Conservation (phyloP, 768 basidiomycete genomes). For the Roridomyces roridus region DNA sequence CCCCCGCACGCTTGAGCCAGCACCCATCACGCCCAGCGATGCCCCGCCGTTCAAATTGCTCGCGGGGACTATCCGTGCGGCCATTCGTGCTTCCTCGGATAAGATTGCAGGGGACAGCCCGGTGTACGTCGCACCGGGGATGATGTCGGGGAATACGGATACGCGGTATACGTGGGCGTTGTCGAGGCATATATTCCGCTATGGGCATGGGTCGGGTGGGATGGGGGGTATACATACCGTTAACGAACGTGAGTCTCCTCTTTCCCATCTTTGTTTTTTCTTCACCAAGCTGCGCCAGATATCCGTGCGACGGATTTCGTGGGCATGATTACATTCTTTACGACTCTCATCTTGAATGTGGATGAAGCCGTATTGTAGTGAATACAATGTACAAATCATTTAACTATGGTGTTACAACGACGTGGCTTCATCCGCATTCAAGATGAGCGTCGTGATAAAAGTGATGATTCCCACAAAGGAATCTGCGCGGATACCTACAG, state of each 20-base stretch:
- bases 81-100: constrained; percentile 33
- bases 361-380: constrained; percentile 4
- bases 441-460: constrained; percentile 44
- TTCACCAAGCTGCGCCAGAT: too few relatives aligned
- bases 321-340: constrained; percentile 22
- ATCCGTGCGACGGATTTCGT: constrained; percentile 6
- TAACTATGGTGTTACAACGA: too few relatives aligned
- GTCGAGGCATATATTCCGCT: constrained; percentile 53
- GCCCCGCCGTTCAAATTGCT: constrained; percentile 36
- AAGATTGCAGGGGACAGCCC: neutral
- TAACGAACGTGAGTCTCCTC: constrained; percentile 48
- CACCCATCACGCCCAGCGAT: constrained; percentile 45
- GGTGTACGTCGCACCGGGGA: constrained; percentile 32
- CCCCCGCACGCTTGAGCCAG: constrained; percentile 50
- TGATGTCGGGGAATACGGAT: constrained; percentile 46
- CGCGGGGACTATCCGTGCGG: constrained; percentile 48
- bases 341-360: constrained; percentile 16
- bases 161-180: constrained; percentile 40
- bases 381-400: too few relatives aligned
- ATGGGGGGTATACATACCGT: constrained; percentile 49
- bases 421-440: constrained; percentile 45
- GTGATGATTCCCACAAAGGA: constrained; percentile 41
- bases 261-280: neutral
- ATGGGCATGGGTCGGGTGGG: constrained; percentile 37
- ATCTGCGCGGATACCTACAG: constrained; percentile 32